Conservation (phyloP, 345 rosid species). For the Dipteronia sinensis region DNA sequence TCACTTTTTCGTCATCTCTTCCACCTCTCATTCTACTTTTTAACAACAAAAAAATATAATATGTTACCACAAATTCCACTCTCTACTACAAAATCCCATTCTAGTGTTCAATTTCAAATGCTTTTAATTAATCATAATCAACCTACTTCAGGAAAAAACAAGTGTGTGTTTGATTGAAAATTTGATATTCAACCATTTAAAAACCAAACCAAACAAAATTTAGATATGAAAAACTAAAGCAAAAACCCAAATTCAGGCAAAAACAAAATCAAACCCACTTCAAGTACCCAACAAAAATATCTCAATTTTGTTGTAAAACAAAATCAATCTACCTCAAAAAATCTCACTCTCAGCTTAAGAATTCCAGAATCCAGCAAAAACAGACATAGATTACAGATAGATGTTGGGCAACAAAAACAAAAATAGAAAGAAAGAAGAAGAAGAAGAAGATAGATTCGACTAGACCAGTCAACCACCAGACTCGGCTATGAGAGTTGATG, state of each 20-base stretch:
- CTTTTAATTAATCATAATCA: slow-evolving; percentile 1
- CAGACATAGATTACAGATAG: slow-evolving; percentile 18
- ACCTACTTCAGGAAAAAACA: too few relatives aligned
- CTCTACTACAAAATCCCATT: slow-evolving; percentile 20
- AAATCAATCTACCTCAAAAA: slow-evolving; percentile 30
- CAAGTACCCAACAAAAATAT: neutral
- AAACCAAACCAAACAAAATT: neutral
- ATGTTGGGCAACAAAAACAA: neutral
- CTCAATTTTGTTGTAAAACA: neutral
- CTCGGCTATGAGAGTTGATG: slow-evolving; percentile 82
- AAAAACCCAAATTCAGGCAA: slow-evolving; percentile 13
- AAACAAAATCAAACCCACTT: slow-evolving; percentile 1
- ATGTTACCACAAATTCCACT: slow-evolving; percentile 24
- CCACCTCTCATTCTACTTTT: slow-evolving; percentile 46
- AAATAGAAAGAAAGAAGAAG: slow-evolving; percentile 24
- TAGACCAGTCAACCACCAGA: too few relatives aligned
- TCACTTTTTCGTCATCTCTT: slow-evolving; percentile 46
- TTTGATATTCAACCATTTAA: neutral
- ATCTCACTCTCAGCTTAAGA: neutral
- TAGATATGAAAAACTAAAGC: too few relatives aligned
- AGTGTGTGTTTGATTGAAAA: too few relatives aligned
- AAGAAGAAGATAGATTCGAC: too few relatives aligned
- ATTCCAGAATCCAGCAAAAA: slow-evolving; percentile 26
- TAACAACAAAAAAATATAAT: too few relatives aligned
- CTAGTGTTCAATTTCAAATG: slow-evolving; percentile 16